These are phyloP conservation scores for Phytopythium vexans DNA, from an alignment of 352 stramenopile genomes.

Conservation along the genomic window DNA sequence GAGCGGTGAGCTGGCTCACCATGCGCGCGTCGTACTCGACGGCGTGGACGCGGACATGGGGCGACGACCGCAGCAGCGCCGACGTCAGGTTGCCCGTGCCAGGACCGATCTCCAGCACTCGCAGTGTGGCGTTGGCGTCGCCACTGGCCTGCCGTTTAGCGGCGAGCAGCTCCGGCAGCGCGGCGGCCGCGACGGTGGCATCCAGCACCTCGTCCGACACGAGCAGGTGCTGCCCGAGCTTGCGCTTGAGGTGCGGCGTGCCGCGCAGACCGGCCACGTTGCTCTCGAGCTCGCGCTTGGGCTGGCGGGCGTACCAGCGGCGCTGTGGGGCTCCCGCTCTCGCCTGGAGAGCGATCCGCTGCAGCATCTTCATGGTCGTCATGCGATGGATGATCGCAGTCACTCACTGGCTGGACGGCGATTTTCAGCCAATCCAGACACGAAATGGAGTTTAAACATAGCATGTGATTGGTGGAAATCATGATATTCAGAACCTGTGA, in stretches of 20 bases:
- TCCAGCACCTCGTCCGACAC: slow-evolving; percentile 57
- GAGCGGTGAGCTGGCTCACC: slow-evolving; percentile 18
- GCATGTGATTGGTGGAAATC: too few species aligned
- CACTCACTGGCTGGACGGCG: too few species aligned
- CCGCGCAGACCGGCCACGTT: slow-evolving; percentile 48
- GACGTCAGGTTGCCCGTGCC: slow-evolving; percentile 86
- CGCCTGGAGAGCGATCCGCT: slow-evolving; percentile 9
- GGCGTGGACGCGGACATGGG: slow-evolving; percentile 49
- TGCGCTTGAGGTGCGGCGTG: slow-evolving; percentile 77
- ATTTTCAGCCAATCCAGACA: too few species aligned
- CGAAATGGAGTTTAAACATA: too few species aligned
- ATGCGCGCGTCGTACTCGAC: slow-evolving; percentile 81
- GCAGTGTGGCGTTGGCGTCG: slow-evolving; percentile 11
- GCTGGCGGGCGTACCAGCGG: not conserved
- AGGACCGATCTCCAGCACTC: slow-evolving; percentile 82
- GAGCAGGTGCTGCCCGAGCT: slow-evolving; percentile 81
- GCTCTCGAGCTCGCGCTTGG: not conserved
- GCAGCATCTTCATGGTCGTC: too few species aligned
- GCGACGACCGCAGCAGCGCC: slow-evolving; percentile 46
- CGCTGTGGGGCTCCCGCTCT: not conserved
- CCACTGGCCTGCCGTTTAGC: slow-evolving; percentile 9
- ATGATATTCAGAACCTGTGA: too few species aligned
- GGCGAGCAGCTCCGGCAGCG: slow-evolving; percentile 33
- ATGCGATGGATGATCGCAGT: too few species aligned
- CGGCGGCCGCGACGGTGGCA: slow-evolving; percentile 59